phyloP scores from a whole-genome alignment of 148 eudicot species.

The Tetragonia tetragonoides region DNA sequence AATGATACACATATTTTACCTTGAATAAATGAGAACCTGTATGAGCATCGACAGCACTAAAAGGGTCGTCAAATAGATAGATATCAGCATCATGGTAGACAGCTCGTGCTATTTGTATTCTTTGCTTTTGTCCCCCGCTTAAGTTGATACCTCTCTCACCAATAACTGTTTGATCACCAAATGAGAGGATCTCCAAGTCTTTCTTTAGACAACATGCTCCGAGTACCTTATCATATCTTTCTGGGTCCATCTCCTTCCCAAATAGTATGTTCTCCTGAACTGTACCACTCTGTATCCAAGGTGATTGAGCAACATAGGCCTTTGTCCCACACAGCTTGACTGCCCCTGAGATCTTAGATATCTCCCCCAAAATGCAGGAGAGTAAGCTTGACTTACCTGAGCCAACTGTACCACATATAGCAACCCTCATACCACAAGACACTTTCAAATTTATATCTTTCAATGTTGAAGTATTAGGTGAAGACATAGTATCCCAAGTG shows the following conservation, averaged over 20 bases:
- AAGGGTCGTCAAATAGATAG: not conserved
- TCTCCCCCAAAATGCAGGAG: not conserved
- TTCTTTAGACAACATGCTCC: not conserved
- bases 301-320: not conserved
- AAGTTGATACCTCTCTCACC: not conserved
- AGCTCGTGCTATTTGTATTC: not conserved
- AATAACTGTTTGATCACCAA: not conserved
- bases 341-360: not conserved
- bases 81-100: not conserved
- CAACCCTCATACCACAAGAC: not conserved
- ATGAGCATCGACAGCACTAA: conserved; percentile 1
- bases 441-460: not conserved
- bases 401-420: not conserved
- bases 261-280: not conserved
- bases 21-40: not conserved
- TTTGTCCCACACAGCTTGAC: not conserved
- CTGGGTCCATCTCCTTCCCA: not conserved
- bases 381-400: not conserved
- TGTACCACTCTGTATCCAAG: not conserved
- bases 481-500: not conserved
- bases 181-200: not conserved
- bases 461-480: not conserved
- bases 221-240: not conserved
- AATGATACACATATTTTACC: not conserved
- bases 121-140: no score